These are phyloP conservation scores for Xanthoconium separans DNA, from an alignment of 1,284 basidiomycete genomes.

Conservation along the genomic window DNA sequence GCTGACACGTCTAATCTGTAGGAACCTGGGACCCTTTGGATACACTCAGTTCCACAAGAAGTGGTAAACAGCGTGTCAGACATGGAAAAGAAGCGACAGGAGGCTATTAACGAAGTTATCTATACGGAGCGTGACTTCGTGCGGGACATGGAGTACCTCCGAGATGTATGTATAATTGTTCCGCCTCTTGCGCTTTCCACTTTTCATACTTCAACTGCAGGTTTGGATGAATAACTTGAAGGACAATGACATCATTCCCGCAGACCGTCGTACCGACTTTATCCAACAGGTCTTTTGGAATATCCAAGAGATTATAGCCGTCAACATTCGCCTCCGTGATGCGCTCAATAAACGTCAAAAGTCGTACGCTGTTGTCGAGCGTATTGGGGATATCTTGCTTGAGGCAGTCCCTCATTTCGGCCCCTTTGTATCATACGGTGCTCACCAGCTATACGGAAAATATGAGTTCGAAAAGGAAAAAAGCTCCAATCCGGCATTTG, in stretches of 20 bases:
- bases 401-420: constrained; percentile 88
- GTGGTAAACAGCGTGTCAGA: constrained; percentile 92
- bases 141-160: constrained; percentile 95
- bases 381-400: constrained; percentile 89
- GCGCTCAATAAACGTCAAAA: constrained; percentile 96
- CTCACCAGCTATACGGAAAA: constrained; percentile 97
- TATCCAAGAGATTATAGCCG: constrained; percentile 88
- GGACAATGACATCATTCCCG: constrained; percentile 76
- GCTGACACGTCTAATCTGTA: constrained; percentile 31
- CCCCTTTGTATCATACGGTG: constrained; percentile 94
- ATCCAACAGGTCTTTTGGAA: constrained; percentile 98
- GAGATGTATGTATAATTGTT: constrained; percentile 66
- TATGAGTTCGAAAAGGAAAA: constrained; percentile 99
- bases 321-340: constrained; percentile 89
- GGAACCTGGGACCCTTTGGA: constrained; percentile 95
- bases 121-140: constrained; percentile 99
- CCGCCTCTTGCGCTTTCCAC: background rate
- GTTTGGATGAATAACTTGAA: constrained; percentile 89
- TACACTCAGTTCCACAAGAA: constrained; percentile 94
- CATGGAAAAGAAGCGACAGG: constrained; percentile 93
- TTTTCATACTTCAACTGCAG: constrained; percentile 39
- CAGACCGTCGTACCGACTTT: constrained; percentile 80
- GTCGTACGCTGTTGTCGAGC: constrained; percentile 88
- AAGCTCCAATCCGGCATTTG: constrained; percentile 89
- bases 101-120: constrained; percentile 99